Evolutionary conservation across 257 asterid species (phyloP).

Genomic region (Lantana camara): DNA sequence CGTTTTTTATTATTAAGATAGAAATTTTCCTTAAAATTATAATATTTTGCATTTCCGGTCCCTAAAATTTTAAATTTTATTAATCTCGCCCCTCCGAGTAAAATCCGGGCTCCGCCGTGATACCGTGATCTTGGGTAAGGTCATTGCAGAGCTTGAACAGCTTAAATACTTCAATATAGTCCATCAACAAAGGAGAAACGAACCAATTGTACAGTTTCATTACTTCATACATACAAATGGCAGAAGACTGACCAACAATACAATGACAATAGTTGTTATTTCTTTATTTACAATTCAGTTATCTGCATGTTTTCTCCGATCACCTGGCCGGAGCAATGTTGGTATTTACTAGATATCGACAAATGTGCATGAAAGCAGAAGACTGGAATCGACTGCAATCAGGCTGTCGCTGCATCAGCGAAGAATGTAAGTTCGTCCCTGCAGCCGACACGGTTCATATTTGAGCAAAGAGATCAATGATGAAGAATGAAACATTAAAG

Average conservation of each 20-base stretch:
- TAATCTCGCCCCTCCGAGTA: no score
- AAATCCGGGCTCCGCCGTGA: no score
- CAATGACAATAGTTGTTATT: background rate
- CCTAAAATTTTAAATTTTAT: no score
- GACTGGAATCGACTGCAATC: slow-evolving; percentile 11
- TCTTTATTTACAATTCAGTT: slow-evolving; percentile 21
- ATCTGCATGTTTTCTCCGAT: slow-evolving; percentile 26
- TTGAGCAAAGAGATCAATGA: slow-evolving; percentile 9
- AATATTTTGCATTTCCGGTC: no score
- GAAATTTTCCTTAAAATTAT: no score
- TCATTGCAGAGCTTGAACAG: slow-evolving; percentile 1
- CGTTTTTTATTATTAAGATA: no score
- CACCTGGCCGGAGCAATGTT: slow-evolving; percentile 20
- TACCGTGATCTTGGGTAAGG: no score
- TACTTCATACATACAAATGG: slow-evolving; percentile 28
- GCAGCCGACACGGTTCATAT: background rate
- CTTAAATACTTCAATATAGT: background rate
- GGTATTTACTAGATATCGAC: slow-evolving; percentile 24
- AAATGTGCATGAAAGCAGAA: slow-evolving; percentile 4
- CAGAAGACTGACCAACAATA: background rate
- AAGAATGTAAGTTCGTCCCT: slow-evolving; percentile 25
- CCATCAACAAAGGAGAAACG: slow-evolving; percentile 6
- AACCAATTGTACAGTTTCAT: slow-evolving; percentile 16
- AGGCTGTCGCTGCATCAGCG: slow-evolving; percentile 26
- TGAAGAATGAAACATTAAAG: background rate